Conservation (phyloP, 768 basidiomycete genomes). For the Xerocomellus dryophilus region DNA sequence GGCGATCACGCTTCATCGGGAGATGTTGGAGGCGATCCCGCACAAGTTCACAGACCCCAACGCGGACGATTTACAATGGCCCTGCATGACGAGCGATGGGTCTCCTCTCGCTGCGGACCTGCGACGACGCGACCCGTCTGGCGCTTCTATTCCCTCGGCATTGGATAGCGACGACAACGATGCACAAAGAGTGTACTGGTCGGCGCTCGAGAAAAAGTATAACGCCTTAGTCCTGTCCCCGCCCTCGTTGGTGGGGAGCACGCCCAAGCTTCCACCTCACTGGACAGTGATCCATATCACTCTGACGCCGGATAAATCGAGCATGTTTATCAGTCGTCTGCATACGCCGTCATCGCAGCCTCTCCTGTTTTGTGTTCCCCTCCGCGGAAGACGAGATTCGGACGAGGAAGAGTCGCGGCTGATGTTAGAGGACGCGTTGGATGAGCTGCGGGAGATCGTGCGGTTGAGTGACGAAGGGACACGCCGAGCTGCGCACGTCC, state of each 20-base stretch:
- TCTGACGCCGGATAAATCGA: constrained; percentile 77
- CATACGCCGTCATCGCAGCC: constrained; percentile 52
- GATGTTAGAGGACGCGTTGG: constrained; percentile 67
- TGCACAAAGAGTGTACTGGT: constrained; percentile 57
- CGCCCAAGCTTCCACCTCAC: constrained; percentile 55
- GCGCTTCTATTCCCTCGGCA: constrained; percentile 15
- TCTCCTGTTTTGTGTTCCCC: constrained; percentile 83
- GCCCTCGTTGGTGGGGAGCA: constrained; percentile 40
- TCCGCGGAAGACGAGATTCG: constrained; percentile 77
- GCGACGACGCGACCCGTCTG: constrained; percentile 6
- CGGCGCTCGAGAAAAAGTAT: constrained; percentile 53
- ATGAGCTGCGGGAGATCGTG: constrained; percentile 79
- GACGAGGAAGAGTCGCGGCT: constrained; percentile 71
- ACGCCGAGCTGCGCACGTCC: constrained; percentile 67
- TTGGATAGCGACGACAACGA: constrained; percentile 36
- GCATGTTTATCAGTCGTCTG: constrained; percentile 81
- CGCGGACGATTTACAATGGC: constrained; percentile 76
- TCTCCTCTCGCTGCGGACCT: constrained; percentile 31
- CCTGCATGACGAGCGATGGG: constrained; percentile 47
- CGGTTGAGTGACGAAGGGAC: constrained; percentile 74
- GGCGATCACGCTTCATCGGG: constrained; percentile 77
- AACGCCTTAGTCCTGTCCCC: constrained; percentile 24
- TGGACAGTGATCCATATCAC: constrained; percentile 87
- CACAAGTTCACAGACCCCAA: constrained; percentile 55
- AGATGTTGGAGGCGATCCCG: constrained; percentile 79